A percentile compares a stretch with the other conserved stretches of the same genome.
Evolutionary conservation across 2,329 filamentous ascomycete genomes (phyloP).

Genomic region (Neofusicoccum ribis): DNA sequence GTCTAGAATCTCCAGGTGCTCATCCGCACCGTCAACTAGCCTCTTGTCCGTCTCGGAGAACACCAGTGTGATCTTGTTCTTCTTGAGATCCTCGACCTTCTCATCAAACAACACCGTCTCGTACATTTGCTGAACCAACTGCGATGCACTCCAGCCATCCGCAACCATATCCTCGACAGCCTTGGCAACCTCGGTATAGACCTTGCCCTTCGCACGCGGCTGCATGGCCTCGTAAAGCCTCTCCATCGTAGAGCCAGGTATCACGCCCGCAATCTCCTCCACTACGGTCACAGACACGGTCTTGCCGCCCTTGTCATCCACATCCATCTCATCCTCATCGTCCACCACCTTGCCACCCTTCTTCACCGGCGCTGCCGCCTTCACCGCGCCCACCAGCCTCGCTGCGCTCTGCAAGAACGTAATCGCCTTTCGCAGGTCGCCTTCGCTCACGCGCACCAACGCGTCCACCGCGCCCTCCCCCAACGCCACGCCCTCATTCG

Average conservation of each 20-base stretch:
- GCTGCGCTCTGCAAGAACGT: conserved; percentile 96
- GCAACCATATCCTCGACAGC: conserved; percentile 89
- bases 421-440: conserved; percentile 93
- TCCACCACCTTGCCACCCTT: conserved; percentile 44
- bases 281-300: conserved; percentile 74
- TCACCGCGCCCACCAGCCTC: conserved; percentile 70
- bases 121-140: conserved; percentile 84
- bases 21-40: conserved; percentile 89
- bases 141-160: conserved; percentile 93
- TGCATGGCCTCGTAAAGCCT: conserved; percentile 73
- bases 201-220: conserved; percentile 46
- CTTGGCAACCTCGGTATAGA: conserved; percentile 73
- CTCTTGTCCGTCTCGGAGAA: conserved; percentile 96
- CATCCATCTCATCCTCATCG: conserved; percentile 52
- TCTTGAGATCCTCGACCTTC: conserved; percentile 77
- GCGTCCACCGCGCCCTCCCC: conserved; percentile 80
- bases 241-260: conserved; percentile 74
- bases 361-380: conserved; percentile 32
- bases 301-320: conserved; percentile 32
- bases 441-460: conserved; percentile 84
- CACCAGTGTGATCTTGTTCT: conserved; percentile 83
- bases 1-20: conserved; percentile 89
- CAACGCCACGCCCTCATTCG: conserved; percentile 71
- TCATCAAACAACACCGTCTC: conserved; percentile 82
- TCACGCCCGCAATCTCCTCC: conserved; percentile 94